Evolutionary conservation across 768 basidiomycete species (phyloP).

Genomic region (Lactifluus echinatus): DNA sequence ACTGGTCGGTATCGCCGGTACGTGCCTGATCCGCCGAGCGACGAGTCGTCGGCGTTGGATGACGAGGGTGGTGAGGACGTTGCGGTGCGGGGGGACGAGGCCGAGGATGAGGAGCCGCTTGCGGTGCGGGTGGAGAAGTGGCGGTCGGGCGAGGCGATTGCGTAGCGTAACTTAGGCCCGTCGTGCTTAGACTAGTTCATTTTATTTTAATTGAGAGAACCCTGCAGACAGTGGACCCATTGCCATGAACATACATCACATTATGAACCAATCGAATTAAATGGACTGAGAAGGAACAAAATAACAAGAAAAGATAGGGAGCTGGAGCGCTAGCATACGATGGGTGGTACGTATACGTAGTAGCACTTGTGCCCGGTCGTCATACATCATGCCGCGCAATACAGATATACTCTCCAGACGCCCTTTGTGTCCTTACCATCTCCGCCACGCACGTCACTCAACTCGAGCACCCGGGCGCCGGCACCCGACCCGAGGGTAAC

Average conservation of each 20-base stretch:
- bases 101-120: slow-evolving; percentile 33
- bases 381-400: slow-evolving; percentile 5
- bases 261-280: too few relatives aligned
- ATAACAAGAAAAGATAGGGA: too few relatives aligned
- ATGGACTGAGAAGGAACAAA: too few relatives aligned
- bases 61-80: neutral
- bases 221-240: too few relatives aligned
- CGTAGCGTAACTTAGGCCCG: too few relatives aligned
- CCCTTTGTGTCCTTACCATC: slow-evolving; percentile 2
- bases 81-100: neutral
- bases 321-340: too few relatives aligned
- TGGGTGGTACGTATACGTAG: too few relatives aligned
- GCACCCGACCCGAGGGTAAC: slow-evolving; percentile 49
- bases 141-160: slow-evolving; percentile 20
- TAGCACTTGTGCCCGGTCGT: neutral
- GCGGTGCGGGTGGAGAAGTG: slow-evolving; percentile 23
- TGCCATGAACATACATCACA: too few relatives aligned
- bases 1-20: slow-evolving; percentile 61
- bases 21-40: slow-evolving; percentile 45
- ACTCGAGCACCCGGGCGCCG: slow-evolving; percentile 47
- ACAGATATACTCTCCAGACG: slow-evolving; percentile 15
- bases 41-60: slow-evolving; percentile 29
- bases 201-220: too few relatives aligned
- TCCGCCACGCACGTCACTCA: slow-evolving; percentile 37
- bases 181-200: too few relatives aligned